phyloP scores from a whole-genome alignment of 768 basidiomycete genomes.

The Leccinellum rugosiceps region DNA sequence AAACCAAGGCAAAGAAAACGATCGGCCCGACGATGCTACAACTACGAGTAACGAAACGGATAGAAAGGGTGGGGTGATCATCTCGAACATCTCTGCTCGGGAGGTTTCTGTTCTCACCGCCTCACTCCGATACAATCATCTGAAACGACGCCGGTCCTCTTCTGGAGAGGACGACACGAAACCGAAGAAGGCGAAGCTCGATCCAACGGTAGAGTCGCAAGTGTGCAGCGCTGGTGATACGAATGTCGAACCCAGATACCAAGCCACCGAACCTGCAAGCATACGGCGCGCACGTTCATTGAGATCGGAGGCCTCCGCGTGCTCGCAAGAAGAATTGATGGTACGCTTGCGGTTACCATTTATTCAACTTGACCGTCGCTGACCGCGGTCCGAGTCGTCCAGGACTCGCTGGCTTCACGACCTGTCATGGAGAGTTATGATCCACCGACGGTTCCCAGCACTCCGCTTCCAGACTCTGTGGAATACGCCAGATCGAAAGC shows the following conservation, averaged over 20 bases:
- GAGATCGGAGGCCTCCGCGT: constrained; percentile 26
- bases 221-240: background rate
- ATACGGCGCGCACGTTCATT: constrained; percentile 40
- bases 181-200: constrained; percentile 20
- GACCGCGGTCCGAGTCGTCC: background rate
- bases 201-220: background rate
- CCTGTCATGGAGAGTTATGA: background rate
- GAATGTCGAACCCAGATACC: constrained; percentile 8
- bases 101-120: background rate
- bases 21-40: background rate
- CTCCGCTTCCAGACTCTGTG: constrained; percentile 24
- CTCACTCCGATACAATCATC: background rate
- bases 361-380: background rate
- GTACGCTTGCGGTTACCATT: background rate
- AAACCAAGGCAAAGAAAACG: background rate
- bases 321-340: constrained; percentile 5
- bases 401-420: constrained; percentile 9
- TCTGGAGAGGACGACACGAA: background rate
- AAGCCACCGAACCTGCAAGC: constrained; percentile 37
- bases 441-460: constrained; percentile 23
- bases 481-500: constrained; percentile 21
- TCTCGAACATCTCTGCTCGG: background rate
- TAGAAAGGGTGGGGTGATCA: background rate
- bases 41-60: background rate
- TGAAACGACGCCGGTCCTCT: constrained; percentile 18